Evolutionary conservation across 2,329 filamentous ascomycete genomes (phyloP).

Genomic region (Dryadomyces quercivorus): DNA sequence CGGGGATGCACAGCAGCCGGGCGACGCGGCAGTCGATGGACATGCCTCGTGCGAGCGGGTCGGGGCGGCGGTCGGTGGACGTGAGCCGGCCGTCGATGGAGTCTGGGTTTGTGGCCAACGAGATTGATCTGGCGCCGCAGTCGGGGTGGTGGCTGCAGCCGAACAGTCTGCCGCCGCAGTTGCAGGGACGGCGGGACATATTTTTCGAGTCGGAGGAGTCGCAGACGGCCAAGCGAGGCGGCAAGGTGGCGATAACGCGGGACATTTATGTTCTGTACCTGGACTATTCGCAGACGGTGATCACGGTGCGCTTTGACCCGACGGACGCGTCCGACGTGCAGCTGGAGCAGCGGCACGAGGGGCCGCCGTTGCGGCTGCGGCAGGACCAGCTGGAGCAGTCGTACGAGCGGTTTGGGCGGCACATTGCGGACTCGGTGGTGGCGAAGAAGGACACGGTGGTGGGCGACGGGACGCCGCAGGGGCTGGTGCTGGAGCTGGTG

Average conservation of each 20-base stretch:
- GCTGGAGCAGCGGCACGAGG: slow-evolving; percentile 77
- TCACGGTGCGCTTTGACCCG: slow-evolving; percentile 68
- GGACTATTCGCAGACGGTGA: slow-evolving; percentile 90
- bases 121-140: slow-evolving; percentile 64
- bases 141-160: slow-evolving; percentile 82
- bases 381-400: slow-evolving; percentile 89
- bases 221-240: slow-evolving; percentile 53
- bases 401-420: slow-evolving; percentile 69
- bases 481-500: slow-evolving; percentile 68
- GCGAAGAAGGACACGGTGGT: slow-evolving; percentile 69
- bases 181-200: slow-evolving; percentile 75
- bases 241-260: slow-evolving; percentile 61
- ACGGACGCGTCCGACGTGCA: slow-evolving; percentile 51
- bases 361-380: slow-evolving; percentile 66
- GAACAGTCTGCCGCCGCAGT: slow-evolving; percentile 64
- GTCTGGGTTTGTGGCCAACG: slow-evolving; percentile 74
- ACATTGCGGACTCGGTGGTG: slow-evolving; percentile 57
- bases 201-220: slow-evolving; percentile 73
- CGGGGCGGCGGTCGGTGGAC: slow-evolving; percentile 57
- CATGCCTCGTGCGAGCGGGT: slow-evolving; percentile 35
- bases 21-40: slow-evolving; percentile 51
- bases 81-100: slow-evolving; percentile 61
- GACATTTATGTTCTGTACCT: slow-evolving; percentile 82
- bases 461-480: slow-evolving; percentile 70
- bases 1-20: slow-evolving; percentile 17